Percentiles rank a stretch among this genome's conserved stretches.
These are phyloP conservation scores for Penicillium decumbens DNA, from an alignment of 2,329 filamentous ascomycete genomes.

Conservation along the genomic window DNA sequence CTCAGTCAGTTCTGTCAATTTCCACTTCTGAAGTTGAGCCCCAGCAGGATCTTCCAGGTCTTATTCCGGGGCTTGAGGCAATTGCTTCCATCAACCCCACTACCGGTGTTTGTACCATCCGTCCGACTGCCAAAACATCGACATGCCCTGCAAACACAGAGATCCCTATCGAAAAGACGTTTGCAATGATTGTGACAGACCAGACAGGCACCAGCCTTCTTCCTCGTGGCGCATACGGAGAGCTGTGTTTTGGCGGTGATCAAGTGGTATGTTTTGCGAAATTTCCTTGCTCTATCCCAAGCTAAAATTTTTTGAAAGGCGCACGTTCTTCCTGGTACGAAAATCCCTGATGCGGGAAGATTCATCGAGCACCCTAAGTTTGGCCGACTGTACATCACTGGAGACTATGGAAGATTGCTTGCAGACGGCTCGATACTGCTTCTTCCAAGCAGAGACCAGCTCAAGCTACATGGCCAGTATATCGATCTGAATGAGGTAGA, in stretches of 20 bases:
- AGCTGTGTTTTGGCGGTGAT: constrained; percentile 80
- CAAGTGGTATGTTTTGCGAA: constrained; percentile 57
- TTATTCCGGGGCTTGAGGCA: constrained; percentile 54
- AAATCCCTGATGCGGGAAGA: constrained; percentile 56
- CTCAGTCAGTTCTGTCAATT: constrained; percentile 44
- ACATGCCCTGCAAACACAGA: constrained; percentile 74
- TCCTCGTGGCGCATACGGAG: constrained; percentile 69
- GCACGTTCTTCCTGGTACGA: neutral
- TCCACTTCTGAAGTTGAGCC: constrained; percentile 44
- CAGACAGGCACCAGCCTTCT: constrained; percentile 50
- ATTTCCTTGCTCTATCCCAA: neutral
- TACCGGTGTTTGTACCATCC: constrained; percentile 76
- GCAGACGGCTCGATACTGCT: constrained; percentile 71
- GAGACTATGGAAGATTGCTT: constrained; percentile 75
- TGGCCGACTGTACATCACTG: constrained; percentile 74
- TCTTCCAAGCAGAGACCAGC: constrained; percentile 67
- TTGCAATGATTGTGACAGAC: constrained; percentile 58
- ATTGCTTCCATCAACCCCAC: constrained; percentile 49
- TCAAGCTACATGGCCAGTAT: constrained; percentile 75
- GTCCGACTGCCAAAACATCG: constrained; percentile 51
- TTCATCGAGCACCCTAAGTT: constrained; percentile 65
- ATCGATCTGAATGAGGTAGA: constrained; percentile 77
- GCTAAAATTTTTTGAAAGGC: neutral
- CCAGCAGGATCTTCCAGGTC: constrained; percentile 39
- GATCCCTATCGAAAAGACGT: constrained; percentile 68